A percentile compares a stretch with the other conserved stretches of the same genome.
Conservation (phyloP, 805 yeast species). For the Monosporozyma solicola region DNA sequence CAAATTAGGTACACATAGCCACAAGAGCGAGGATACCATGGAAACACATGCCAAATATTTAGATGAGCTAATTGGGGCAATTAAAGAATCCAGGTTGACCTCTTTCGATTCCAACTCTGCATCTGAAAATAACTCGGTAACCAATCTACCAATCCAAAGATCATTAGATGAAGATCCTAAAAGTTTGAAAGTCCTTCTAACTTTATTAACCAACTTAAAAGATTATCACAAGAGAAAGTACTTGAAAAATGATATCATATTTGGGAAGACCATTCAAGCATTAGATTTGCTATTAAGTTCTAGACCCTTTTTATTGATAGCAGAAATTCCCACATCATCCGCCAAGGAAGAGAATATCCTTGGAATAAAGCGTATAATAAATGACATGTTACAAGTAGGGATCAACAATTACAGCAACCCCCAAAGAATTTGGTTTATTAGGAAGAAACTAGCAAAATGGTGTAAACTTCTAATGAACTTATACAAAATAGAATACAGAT, state of each 20-base stretch:
- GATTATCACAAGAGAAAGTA: conserved; percentile 6
- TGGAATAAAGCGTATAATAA: conserved; percentile 14
- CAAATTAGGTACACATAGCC: background rate
- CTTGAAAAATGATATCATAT: conserved; percentile 14
- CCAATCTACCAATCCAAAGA: conserved; percentile 1
- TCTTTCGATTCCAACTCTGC: background rate
- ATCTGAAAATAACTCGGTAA: background rate
- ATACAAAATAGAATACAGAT: conserved; percentile 9
- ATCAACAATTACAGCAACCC: conserved; percentile 8
- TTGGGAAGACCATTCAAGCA: conserved; percentile 22
- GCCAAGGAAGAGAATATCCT: background rate
- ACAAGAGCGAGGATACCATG: conserved; percentile 7
- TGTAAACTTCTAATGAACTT: conserved; percentile 10
- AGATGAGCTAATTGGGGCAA: conserved; percentile 24
- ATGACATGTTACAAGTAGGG: conserved; percentile 12
- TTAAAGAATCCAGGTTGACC: conserved; percentile 11
- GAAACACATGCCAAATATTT: conserved; percentile 24
- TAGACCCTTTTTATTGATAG: conserved; percentile 15
- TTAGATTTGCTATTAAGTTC: conserved; percentile 19
- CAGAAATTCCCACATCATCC: background rate
- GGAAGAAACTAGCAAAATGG: conserved; percentile 22
- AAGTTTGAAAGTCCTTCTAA: conserved; percentile 15
- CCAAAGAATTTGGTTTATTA: conserved; percentile 21
- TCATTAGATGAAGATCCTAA: conserved; percentile 9
- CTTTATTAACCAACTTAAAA: conserved; percentile 15